Conservation (phyloP, 1,284 basidiomycete genomes). For the Cutaneotrichosporon curvatum region DNA sequence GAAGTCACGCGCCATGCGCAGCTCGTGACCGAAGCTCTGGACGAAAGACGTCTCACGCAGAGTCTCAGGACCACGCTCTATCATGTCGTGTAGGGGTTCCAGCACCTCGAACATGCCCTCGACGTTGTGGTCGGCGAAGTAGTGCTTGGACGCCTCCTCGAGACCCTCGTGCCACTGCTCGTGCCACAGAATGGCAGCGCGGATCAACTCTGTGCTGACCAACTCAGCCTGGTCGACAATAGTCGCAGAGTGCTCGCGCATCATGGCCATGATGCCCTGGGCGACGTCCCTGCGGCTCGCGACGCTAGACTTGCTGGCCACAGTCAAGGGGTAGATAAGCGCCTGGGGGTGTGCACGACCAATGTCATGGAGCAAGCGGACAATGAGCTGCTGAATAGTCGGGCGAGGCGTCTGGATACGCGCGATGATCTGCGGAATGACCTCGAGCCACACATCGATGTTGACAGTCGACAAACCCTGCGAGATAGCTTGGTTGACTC, state of each 20-base stretch:
- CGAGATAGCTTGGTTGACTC: constrained; percentile 84
- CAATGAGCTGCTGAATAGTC: constrained; percentile 84
- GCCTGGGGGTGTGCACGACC: constrained; percentile 97
- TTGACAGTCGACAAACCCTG: constrained; percentile 84
- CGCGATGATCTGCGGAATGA: constrained; percentile 98
- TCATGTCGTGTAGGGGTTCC: constrained; percentile 87
- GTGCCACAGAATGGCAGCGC: constrained; percentile 98
- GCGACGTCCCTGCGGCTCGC: constrained; percentile 75
- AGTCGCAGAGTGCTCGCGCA: constrained; percentile 81
- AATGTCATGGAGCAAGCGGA: constrained; percentile 82
- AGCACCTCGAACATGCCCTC: constrained; percentile 95
- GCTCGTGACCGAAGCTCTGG: constrained; percentile 88
- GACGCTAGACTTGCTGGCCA: constrained; percentile 94
- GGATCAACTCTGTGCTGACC: constrained; percentile 91
- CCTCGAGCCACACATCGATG: constrained; percentile 97
- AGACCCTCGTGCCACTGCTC: constrained; percentile 99
- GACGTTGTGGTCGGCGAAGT: constrained; percentile 98
- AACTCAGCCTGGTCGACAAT: constrained; percentile 91
- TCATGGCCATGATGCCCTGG: constrained; percentile 80
- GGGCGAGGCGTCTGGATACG: constrained; percentile 90
- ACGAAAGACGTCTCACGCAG: constrained; percentile 91
- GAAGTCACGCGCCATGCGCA: constrained; percentile 89
- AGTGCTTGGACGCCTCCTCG: constrained; percentile 93
- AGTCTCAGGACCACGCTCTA: constrained; percentile 88
- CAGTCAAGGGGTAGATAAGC: constrained; percentile 94